Base-by-base conservation (phyloP, 2,329 filamentous ascomycete species). In the Arthroderma sp. region DNA sequence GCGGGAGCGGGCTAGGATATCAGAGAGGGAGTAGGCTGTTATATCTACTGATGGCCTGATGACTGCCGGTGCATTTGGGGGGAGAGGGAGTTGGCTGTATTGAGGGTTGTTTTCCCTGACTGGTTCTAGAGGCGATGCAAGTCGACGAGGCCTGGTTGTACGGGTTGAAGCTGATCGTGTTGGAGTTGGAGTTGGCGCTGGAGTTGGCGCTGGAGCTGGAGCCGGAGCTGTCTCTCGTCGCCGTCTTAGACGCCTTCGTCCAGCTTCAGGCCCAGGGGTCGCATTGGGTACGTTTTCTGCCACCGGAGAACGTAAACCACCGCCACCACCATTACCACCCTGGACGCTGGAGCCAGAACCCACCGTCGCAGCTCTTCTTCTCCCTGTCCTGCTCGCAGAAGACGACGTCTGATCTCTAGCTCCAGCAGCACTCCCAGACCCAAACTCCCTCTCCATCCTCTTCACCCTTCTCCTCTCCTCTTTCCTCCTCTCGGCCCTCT, bases 401-500 rank as follows among this genome's bases (percentile, higher is more conserved):
- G 15, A 27, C 22, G 37, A 9, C 41, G 22, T 22, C 29, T 8
- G 6, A 28, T 11, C 10, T 28, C 29, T 22, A 9, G 38, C 8
- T 30, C 8, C 8, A 28, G 7, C 37, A 6, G 36, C 7, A 32
- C 11, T 10, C 29, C 45, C 38, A 11, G 22, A 29, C 10, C 47
- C 49, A 47, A 50, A 52, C 4, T 40, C 36, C 9, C 38, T 38
- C 27, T 50, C 50, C 43, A 44, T 32, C 15, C 45, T 47, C 27
- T 37, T 31, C 9, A 47, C 22, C 33, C 37, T 31, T 6, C 47
- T 41, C n/a, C 39, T 40, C 28, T 47, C 43, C 22, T 22, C 40
- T n/a, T 39, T 9, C 29, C 36, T 32, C 33, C 42, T 31, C 29
- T 32, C 40, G 29, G 15, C 37, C 29, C 42, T 42, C 6, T 37